Conservation (phyloP, 495 filamentous ascomycete species). For the Penicillium samsonianum region DNA sequence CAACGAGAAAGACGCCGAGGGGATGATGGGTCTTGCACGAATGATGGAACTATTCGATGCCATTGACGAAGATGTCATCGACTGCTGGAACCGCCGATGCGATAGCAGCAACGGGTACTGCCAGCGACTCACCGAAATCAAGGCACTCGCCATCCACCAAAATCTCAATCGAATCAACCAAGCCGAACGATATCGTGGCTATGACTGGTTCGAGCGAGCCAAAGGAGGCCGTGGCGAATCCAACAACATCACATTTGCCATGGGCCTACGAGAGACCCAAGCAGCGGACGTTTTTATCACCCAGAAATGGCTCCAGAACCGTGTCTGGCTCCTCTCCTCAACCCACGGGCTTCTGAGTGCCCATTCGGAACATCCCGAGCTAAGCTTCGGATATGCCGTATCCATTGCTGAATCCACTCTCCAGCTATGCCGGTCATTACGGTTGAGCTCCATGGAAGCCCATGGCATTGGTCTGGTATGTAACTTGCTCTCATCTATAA, state of each 20-base stretch:
- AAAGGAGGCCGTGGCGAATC: conserved; percentile 26
- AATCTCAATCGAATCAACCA: conserved; percentile 35
- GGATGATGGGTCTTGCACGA: conserved; percentile 45
- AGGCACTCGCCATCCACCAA: conserved; percentile 39
- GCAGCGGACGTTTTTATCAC: conserved; percentile 68
- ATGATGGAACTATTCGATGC: conserved; percentile 47
- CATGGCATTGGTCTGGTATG: conserved; percentile 71
- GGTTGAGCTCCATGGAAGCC: conserved; percentile 65
- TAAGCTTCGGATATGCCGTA: conserved; percentile 71
- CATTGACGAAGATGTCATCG: conserved; percentile 46
- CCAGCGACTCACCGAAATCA: conserved; percentile 36
- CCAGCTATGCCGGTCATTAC: conserved; percentile 64
- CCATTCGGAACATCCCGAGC: conserved; percentile 50
- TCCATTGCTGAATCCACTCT: conserved; percentile 66
- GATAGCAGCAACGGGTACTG: conserved; percentile 37
- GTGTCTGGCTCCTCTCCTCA: conserved; percentile 70
- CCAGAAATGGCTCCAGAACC: conserved; percentile 83
- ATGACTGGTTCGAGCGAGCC: conserved; percentile 65
- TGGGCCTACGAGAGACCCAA: conserved; percentile 65
- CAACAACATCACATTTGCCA: conserved; percentile 41
- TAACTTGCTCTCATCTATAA: conserved; percentile 5
- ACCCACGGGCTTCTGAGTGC: conserved; percentile 56
- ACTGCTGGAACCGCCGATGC: conserved; percentile 47
- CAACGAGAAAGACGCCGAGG: conserved; percentile 46
- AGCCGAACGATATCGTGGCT: conserved; percentile 50